These are phyloP conservation scores for Apiospora rasikravindrae DNA, from an alignment of 2,329 filamentous ascomycete species.

Conservation along the genomic window DNA sequence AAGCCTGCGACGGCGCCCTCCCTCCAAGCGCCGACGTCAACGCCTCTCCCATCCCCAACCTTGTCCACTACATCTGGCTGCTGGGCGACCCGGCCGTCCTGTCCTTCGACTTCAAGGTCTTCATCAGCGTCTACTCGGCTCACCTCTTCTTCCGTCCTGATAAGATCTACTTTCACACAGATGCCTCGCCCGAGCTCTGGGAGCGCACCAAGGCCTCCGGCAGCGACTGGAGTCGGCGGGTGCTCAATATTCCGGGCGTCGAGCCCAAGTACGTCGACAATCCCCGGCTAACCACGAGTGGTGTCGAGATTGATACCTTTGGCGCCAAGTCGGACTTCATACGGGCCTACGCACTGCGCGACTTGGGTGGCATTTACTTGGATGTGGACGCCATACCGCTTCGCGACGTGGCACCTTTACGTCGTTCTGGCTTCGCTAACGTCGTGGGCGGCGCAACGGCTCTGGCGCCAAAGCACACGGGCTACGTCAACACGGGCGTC, in stretches of 20 bases:
- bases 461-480: neutral
- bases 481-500: conserved; percentile 18
- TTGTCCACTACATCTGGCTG: conserved; percentile 21
- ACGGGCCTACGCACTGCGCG: conserved; percentile 4
- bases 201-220: neutral
- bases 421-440: neutral
- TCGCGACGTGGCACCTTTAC: neutral
- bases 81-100: neutral
- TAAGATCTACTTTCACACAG: conserved; percentile 15
- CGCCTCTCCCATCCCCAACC: neutral
- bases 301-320: neutral
- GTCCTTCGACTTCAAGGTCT: conserved; percentile 18
- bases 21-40: neutral
- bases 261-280: neutral
- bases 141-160: conserved; percentile 7
- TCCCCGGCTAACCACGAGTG: neutral
- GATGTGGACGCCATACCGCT: conserved; percentile 6
- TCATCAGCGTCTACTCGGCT: conserved; percentile 12
- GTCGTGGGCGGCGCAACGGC: conserved; percentile 11
- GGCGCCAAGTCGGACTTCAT: conserved; percentile 13
- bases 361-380: neutral
- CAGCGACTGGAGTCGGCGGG: neutral
- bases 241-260: neutral
- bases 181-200: conserved; percentile 4
- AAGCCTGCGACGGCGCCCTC: neutral